Evolutionary conservation across 2,329 filamentous ascomycete species (phyloP), one percentile per base, ranked within the genome.

Genomic region (Diaporthe batatas): DNA sequence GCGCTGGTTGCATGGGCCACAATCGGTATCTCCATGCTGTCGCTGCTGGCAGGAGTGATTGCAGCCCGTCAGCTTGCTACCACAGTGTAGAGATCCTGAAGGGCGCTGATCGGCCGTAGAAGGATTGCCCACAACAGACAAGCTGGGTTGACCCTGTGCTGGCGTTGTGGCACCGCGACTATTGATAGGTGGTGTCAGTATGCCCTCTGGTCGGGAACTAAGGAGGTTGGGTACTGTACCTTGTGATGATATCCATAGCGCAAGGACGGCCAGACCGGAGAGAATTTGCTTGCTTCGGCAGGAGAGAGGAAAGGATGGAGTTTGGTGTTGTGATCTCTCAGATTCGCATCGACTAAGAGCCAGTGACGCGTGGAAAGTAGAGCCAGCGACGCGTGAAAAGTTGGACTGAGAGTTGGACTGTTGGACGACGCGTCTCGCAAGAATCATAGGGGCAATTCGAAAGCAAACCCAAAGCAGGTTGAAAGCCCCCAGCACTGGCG

Each of bases 21-120:
- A 92, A 0, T 78, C 74, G 21, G 79, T 74, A 0, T 81, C 82
- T 0, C 79, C 83, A 75, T 94, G 91, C 72, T 91, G 94, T 0
- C 51, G 11, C 5, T 76, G 70, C 0, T 34, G 42, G 77, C 91
- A 93, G 2, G 73, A 77, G 75, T 94, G 91, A 14, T 80, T 82
- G 77, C 91, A 94, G 0, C 86, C 87, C 0, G 80, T 83, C 75
- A 86, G 89, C 0, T 78, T 77, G 3, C 89, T 82, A 7, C 84
- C 84, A 77, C 91, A 93, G 44, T 3, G 16, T n/a, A n/a, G 44
- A 5, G 29, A 29, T 29, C 5, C 29, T 5, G 29, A 29, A 29
- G 2, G 29, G 29, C 29, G 2, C 5, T 29, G 29, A 5, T 5
- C 29, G 2, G 5, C 29, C 5, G 29, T 29, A 29, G 29, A 29